Evolutionary conservation across 2,329 filamentous ascomycete species (phyloP).

Genomic region (Colletotrichum costaricense): DNA sequence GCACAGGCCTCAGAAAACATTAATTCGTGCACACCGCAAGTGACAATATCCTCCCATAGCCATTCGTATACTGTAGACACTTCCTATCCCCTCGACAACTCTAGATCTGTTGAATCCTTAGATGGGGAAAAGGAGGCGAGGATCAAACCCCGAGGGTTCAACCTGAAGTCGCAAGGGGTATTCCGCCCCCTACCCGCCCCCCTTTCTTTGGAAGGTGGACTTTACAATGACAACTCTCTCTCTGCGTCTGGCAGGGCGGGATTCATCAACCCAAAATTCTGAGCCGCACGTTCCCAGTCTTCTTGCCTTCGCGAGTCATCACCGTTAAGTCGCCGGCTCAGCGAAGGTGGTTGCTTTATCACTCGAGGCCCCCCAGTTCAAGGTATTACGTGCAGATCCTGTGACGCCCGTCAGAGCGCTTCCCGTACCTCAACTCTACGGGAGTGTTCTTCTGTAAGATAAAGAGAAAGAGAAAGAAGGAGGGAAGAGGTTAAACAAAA

Average conservation of each 20-base stretch:
- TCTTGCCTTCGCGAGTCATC: constrained; percentile 15
- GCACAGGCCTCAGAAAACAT: not conserved
- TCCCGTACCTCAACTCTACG: not conserved
- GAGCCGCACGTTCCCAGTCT: not conserved
- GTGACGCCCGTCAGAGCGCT: constrained; percentile 13
- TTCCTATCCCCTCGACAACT: not conserved
- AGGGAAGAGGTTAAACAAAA: no score
- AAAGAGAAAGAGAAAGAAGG: not conserved
- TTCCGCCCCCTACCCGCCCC: not conserved
- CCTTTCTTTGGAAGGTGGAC: not conserved
- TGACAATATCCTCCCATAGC: not conserved
- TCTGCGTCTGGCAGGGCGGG: not conserved
- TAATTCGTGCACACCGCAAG: not conserved
- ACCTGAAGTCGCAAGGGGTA: constrained; percentile 18
- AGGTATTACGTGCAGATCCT: constrained; percentile 23
- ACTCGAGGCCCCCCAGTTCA: not conserved
- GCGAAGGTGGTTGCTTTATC: not conserved
- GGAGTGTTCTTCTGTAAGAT: not conserved
- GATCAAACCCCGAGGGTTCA: constrained; percentile 17
- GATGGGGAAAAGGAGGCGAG: not conserved
- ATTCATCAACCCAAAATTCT: not conserved
- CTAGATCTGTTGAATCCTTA: not conserved
- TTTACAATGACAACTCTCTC: not conserved
- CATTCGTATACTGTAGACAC: not conserved
- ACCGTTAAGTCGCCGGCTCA: not conserved